Conservation (phyloP, 495 filamentous ascomycete species). For the Trichoderma parareesei region DNA sequence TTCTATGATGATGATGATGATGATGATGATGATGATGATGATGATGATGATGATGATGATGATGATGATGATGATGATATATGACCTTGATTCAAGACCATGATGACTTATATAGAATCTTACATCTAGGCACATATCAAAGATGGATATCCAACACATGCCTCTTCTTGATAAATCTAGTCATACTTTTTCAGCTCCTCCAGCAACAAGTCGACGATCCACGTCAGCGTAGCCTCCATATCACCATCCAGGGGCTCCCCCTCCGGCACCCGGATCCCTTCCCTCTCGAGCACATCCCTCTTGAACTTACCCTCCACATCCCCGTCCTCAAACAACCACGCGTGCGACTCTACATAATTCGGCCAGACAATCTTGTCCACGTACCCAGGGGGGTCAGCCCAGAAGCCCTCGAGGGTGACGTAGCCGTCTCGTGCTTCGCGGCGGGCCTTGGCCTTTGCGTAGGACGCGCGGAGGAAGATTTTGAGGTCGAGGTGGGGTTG, state of each 20-base stretch:
- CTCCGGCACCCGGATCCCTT: constrained; percentile 38
- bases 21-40: background rate
- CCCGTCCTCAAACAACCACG: constrained; percentile 60
- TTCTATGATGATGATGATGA: background rate
- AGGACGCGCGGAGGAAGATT: constrained; percentile 63
- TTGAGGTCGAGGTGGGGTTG: constrained; percentile 58
- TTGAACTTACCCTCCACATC: constrained; percentile 50
- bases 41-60: no score
- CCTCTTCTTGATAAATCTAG: background rate
- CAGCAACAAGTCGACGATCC: constrained; percentile 48
- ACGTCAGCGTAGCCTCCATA: constrained; percentile 42
- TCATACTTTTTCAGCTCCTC: constrained; percentile 19
- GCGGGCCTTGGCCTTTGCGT: constrained; percentile 51
- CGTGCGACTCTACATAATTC: constrained; percentile 73
- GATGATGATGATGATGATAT: background rate
- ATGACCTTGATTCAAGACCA: background rate
- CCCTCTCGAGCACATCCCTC: constrained; percentile 29
- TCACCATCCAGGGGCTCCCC: constrained; percentile 40
- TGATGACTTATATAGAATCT: background rate
- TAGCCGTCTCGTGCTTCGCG: constrained; percentile 72
- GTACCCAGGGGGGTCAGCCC: constrained; percentile 88
- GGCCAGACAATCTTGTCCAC: constrained; percentile 95
- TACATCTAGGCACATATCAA: background rate
- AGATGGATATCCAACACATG: background rate
- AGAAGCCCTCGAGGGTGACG: constrained; percentile 85